Base-by-base conservation (phyloP, 164 flowering plant species). In the Platanus orientalis region DNA sequence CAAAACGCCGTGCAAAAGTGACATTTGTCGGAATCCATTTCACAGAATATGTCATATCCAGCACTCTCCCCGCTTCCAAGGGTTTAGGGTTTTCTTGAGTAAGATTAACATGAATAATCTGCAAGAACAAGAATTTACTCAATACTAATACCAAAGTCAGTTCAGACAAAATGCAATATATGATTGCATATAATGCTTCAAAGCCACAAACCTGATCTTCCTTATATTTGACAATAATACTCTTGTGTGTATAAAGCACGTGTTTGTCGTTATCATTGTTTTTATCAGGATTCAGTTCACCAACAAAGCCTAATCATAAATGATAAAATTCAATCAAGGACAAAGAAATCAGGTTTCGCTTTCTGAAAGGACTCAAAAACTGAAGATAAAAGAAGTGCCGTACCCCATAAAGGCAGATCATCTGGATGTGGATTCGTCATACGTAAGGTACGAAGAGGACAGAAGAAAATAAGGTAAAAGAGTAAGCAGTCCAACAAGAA, bases 401-500 rank as follows among this genome's bases (percentile, higher is more conserved):
- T 86, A 86, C 92, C 92, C 92, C 92, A 86, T 24, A 86, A 57
- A 36, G 92, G 92, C 73, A 86, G 80, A 75, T 86, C 92, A 76
- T 86, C 92, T 86, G 83, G 65, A 61, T 54, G 57, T 63, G 55
- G 49, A 68, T 30, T 47, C 61, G 66, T 39, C 66, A 59, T 1
- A n/a, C 19, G 36, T 36, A 30, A 9, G 29, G 40, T 36, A 24
- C n/a, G 19, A 20, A 61, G 17, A 51, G 5, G 19, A 19, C 45
- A 32, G 50, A 65, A n/a, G 29, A 23, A 54, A 27, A 13, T 44
- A 65, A 62, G 16, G 26, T 24, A 24, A 20, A 7, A 36, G 42
- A 3, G 12, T 32, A 36, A 36, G 9, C 42, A 36, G 42, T 36
- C 42, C 42, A 36, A 36, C 12, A 14, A 3, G n/a, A 36, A 14